These are phyloP conservation scores for Colletotrichum somersetense DNA, from an alignment of 2,329 filamentous ascomycete genomes.

Conservation along the genomic window DNA sequence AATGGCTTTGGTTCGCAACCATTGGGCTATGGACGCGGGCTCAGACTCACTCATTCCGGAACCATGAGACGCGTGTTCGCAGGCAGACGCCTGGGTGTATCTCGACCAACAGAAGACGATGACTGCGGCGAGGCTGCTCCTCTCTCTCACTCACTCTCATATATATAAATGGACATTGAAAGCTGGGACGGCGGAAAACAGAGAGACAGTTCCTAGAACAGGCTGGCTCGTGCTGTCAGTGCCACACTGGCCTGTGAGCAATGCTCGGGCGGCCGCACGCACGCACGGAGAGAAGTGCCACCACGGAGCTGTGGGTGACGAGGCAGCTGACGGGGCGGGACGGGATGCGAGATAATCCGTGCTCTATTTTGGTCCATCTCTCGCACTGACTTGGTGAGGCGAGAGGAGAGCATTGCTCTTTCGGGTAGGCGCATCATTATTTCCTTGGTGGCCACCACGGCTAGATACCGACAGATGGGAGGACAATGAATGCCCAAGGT, in stretches of 20 bases:
- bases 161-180: background rate
- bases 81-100: background rate
- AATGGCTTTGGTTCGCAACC: background rate
- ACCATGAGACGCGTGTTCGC: background rate
- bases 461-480: background rate
- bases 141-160: too few relatives aligned
- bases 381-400: background rate
- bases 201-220: background rate
- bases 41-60: background rate
- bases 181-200: background rate
- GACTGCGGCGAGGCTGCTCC: background rate
- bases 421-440: background rate
- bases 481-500: background rate
- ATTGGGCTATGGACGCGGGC: background rate
- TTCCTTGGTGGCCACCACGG: background rate
- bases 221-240: background rate
- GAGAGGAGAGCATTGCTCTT: background rate
- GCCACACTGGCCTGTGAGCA: background rate
- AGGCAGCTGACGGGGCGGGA: background rate
- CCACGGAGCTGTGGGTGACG: background rate
- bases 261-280: background rate
- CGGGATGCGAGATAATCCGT: background rate
- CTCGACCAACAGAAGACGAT: background rate
- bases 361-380: background rate
- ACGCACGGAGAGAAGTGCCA: slow-evolving; percentile 14